Evolutionary conservation across 78 protist species (phyloP).

Genomic region (Creolimax fragrantissima): DNA sequence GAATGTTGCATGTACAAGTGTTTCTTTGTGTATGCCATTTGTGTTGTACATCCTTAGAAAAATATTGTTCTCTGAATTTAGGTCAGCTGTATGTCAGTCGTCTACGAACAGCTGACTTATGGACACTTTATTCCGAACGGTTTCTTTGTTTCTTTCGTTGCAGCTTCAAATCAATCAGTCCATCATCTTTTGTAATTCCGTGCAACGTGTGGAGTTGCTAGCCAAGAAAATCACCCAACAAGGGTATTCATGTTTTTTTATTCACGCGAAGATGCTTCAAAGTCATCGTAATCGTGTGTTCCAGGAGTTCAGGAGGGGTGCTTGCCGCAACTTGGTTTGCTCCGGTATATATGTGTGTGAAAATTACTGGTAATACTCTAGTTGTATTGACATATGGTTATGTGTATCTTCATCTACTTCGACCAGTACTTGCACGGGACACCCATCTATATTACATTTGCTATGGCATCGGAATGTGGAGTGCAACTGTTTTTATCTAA

Average conservation of each 20-base stretch:
- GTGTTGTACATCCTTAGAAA: too few relatives aligned
- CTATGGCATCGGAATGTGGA: too few relatives aligned
- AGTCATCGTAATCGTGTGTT: constrained; percentile 93
- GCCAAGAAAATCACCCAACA: constrained; percentile 82
- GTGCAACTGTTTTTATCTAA: too few relatives aligned
- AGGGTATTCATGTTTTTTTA: constrained; percentile 95
- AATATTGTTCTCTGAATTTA: too few relatives aligned
- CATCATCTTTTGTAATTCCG: constrained; percentile 95
- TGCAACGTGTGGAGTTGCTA: constrained; percentile 91
- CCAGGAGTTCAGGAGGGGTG: constrained; percentile 94
- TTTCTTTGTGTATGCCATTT: neutral
- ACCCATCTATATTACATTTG: too few relatives aligned
- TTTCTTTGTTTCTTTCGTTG: neutral
- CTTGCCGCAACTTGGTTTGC: constrained; percentile 92
- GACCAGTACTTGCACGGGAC: neutral
- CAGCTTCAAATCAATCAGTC: constrained; percentile 93
- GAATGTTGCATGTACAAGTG: neutral
- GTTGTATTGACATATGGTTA: neutral
- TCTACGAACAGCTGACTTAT: too few relatives aligned
- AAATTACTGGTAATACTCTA: neutral
- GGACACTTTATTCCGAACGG: too few relatives aligned
- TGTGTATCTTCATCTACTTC: neutral
- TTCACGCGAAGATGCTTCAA: constrained; percentile 96
- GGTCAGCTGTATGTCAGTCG: too few relatives aligned
- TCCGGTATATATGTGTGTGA: constrained; percentile 64